Evolutionary conservation across 164 flowering plant genomes (phyloP).

Genomic region (Malania oleifera): DNA sequence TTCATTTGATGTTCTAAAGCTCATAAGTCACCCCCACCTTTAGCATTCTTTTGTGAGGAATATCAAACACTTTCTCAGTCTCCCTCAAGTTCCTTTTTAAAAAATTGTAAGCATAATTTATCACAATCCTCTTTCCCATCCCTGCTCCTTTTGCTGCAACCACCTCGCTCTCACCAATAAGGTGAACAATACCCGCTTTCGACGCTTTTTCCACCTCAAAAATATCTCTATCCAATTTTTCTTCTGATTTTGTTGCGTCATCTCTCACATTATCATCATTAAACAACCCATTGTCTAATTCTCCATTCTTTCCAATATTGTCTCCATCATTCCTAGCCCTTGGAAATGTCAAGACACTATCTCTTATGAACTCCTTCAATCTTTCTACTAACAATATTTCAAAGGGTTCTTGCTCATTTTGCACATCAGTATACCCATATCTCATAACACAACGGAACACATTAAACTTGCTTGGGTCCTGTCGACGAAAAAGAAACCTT

Average conservation of each 20-base stretch:
- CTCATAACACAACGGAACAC: slow-evolving; percentile 71
- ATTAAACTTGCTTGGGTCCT: slow-evolving; percentile 39
- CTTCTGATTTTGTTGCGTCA: neutral
- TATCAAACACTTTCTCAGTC: slow-evolving; percentile 39
- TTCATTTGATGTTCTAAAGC: slow-evolving; percentile 29
- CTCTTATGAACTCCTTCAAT: slow-evolving; percentile 46
- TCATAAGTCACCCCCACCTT: slow-evolving; percentile 79
- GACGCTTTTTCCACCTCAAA: slow-evolving; percentile 37
- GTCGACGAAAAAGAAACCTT: slow-evolving; percentile 57
- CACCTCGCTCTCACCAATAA: slow-evolving; percentile 68
- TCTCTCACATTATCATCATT: slow-evolving; percentile 1
- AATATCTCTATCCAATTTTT: slow-evolving; percentile 27
- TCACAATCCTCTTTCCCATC: slow-evolving; percentile 46
- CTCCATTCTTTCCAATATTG: neutral
- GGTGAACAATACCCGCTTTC: slow-evolving; percentile 44
- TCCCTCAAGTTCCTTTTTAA: slow-evolving; percentile 59
- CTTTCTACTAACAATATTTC: slow-evolving; percentile 48
- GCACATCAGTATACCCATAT: slow-evolving; percentile 68
- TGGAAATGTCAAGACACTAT: slow-evolving; percentile 21
- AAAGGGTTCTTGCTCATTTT: slow-evolving; percentile 46
- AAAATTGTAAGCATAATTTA: slow-evolving; percentile 52
- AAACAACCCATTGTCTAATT: neutral
- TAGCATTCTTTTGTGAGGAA: slow-evolving; percentile 59
- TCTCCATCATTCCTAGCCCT: neutral
- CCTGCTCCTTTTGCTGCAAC: slow-evolving; percentile 43